Base-by-base conservation (phyloP, 1,284 basidiomycete species). In the Meira miltonrushii region DNA sequence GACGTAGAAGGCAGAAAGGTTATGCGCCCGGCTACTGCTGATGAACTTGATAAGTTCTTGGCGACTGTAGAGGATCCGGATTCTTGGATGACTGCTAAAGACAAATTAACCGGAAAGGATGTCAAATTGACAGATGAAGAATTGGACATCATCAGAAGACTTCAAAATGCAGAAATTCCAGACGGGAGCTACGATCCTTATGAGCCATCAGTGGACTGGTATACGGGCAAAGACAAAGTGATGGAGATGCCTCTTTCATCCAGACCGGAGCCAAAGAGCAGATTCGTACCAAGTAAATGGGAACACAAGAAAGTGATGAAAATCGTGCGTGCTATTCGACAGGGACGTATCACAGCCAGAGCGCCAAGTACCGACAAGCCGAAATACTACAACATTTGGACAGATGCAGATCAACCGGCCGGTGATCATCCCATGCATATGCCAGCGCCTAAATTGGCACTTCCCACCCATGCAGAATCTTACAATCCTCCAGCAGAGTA, bases 241-340 rank as follows among this genome's bases (percentile, higher is more conserved):
- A 89, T 93, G 81, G 81, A 88, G 44, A 96, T 92, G 88, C 94
- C 95, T 28, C 81, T 99, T 17, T 90, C 88, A 33, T 86, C 86
- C 41, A 88, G 89, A 15, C 91, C 93, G 1, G 93, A 98, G 79
- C 95, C 95, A 19, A 99, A 99, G 81, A 85, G 91, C 55, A 85
- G 95, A 56, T 99, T 94, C 86, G 85, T 97, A 6, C 91, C 94
- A 12, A 94, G 90, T 81, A 98, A 95, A 83, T 98, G 95, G 95
- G 95, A 98, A 81, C 96, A 97, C 81, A 88, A 96, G 84, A 98
- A 98, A 85, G 92, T 48, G 17, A 96, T 98, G 92, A 99, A 98
- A 85, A 97, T 98, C 69, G 94, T 98, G 62, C 91, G 93, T 55
- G 94, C 94, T 13, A 98, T 98, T 73, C 87, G 95, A 21, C 87